A percentile compares a stretch with the other conserved stretches of the same genome.
These are phyloP conservation scores for Ophiocordyceps camponoti-saundersi DNA, from an alignment of 2,329 filamentous ascomycete genomes.

Conservation along the genomic window DNA sequence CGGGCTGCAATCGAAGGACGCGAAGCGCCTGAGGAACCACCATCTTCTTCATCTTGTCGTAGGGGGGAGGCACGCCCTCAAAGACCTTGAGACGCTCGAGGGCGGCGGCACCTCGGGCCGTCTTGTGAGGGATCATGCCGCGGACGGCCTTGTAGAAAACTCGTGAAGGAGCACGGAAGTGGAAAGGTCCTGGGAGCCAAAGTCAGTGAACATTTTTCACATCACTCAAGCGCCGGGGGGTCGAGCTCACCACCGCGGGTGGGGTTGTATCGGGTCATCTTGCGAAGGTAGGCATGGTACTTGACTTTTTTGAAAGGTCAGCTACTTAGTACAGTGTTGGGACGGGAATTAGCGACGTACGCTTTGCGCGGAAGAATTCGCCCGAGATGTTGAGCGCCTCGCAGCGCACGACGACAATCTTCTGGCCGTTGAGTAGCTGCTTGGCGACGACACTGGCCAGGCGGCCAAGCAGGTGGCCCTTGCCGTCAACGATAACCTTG, in stretches of 20 bases:
- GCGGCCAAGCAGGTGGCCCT: conserved; percentile 98
- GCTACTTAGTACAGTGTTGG: conserved; percentile 8
- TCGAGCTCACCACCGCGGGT: conserved; percentile 74
- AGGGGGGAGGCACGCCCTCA: conserved; percentile 96
- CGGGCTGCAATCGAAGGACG: conserved; percentile 91
- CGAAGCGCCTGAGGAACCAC: conserved; percentile 97
- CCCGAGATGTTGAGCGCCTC: conserved; percentile 99
- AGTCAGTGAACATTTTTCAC: conserved; percentile 18
- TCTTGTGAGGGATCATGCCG: conserved; percentile 99
- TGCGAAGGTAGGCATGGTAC: conserved; percentile 99
- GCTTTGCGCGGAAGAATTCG: conserved; percentile 99
- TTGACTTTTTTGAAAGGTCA: conserved; percentile 64
- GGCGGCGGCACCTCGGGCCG: conserved; percentile 86
- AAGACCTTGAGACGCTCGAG: conserved; percentile 99
- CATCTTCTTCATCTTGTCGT: conserved; percentile 99
- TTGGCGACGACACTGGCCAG: conserved; percentile 96
- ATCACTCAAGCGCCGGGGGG: conserved; percentile 1
- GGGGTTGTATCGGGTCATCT: conserved; percentile 99
- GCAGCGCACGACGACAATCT: conserved; percentile 97
- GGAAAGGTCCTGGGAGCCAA: conserved; percentile 66
- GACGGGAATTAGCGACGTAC: conserved; percentile 48
- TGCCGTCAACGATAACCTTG: conserved; percentile 98
- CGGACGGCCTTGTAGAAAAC: conserved; percentile 99
- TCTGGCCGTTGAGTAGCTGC: conserved; percentile 97
- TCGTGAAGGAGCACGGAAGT: conserved; percentile 97